Percentiles rank a stretch among this genome's conserved stretches.
Conservation (phyloP, 345 rosid genomes). For the Lepidium aucheri region DNA sequence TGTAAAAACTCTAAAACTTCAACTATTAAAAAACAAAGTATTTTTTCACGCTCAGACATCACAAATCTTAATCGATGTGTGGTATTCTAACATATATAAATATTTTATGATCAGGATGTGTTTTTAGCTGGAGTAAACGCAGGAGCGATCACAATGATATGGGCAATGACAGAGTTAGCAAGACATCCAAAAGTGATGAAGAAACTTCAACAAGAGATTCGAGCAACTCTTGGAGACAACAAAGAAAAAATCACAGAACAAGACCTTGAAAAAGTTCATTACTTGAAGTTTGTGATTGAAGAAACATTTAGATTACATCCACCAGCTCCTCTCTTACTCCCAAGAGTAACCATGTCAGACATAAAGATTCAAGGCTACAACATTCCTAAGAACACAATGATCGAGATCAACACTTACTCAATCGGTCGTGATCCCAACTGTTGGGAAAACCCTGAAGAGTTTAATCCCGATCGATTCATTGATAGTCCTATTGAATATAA, state of each 20-base stretch:
- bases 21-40: too few species aligned
- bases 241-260: constrained; percentile 20
- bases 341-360: constrained; percentile 33
- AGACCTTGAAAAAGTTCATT: constrained; percentile 32
- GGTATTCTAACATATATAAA: background rate
- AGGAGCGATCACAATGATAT: constrained; percentile 29
- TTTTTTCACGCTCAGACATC: too few species aligned
- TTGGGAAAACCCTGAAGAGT: constrained; percentile 37
- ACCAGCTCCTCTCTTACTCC: constrained; percentile 36
- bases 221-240: constrained; percentile 26
- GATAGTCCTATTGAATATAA: constrained; percentile 33
- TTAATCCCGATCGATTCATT: constrained; percentile 37
- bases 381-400: constrained; percentile 29
- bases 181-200: constrained; percentile 42
- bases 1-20: too few species aligned
- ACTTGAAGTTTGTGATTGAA: constrained; percentile 34
- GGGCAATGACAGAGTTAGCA: constrained; percentile 57
- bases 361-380: constrained; percentile 33
- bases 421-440: constrained; percentile 39
- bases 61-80: too few species aligned
- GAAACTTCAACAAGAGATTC: constrained; percentile 47
- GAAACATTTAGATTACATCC: constrained; percentile 56
- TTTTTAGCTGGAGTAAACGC: constrained; percentile 47
- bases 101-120: constrained; percentile 26
- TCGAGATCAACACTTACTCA: constrained; percentile 39